These are phyloP conservation scores for Lentinula sp. DNA, from an alignment of 768 basidiomycete genomes.

Conservation along the genomic window DNA sequence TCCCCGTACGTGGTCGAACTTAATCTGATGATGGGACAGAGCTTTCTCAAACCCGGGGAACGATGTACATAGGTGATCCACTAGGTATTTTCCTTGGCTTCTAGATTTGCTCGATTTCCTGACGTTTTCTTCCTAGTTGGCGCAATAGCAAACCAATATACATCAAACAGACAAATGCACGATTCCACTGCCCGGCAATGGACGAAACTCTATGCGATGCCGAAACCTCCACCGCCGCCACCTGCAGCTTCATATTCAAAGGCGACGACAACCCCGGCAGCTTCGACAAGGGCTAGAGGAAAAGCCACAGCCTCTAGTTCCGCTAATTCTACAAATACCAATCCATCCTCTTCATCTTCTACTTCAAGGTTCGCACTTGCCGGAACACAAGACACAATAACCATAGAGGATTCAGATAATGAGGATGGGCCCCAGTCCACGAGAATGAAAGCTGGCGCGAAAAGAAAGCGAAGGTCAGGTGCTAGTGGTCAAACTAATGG, in stretches of 20 bases:
- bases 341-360: neutral
- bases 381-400: neutral
- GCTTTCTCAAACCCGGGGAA: neutral
- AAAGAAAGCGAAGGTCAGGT: neutral
- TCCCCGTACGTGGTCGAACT: conserved; percentile 53
- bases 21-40: neutral
- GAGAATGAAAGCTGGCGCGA: neutral
- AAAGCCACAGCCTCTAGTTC: conserved; percentile 20
- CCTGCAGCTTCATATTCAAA: conserved; percentile 15
- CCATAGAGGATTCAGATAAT: conserved; percentile 1
- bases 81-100: conserved; percentile 38
- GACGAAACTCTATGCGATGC: conserved; percentile 67
- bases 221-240: conserved; percentile 27
- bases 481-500: neutral
- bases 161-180: conserved; percentile 59
- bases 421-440: neutral
- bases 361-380: neutral
- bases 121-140: conserved; percentile 22
- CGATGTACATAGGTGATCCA: conserved; percentile 50
- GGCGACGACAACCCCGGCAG: conserved; percentile 8
- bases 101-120: neutral
- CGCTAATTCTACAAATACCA: neutral
- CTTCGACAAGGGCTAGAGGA: conserved; percentile 25
- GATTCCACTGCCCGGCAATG: conserved; percentile 75
- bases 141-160: conserved; percentile 69